Evolutionary conservation across 805 yeast species (phyloP).

Genomic region (Metschnikowia santaceciliae): DNA sequence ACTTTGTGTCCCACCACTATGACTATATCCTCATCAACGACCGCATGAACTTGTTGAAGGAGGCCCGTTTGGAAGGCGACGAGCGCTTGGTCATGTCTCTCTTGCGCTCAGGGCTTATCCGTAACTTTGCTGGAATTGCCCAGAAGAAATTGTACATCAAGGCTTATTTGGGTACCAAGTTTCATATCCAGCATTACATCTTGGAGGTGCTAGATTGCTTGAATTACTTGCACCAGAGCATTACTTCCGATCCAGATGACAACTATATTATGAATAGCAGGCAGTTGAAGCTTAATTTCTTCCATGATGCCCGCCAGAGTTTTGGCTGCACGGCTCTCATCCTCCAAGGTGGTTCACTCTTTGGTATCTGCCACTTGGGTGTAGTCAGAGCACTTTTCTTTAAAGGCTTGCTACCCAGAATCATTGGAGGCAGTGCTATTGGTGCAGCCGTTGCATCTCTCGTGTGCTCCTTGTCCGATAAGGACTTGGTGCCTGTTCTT

Average conservation of each 20-base stretch:
- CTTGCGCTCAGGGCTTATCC: conserved; percentile 74
- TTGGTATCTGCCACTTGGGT: conserved; percentile 92
- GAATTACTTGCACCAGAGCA: conserved; percentile 50
- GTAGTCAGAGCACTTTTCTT: conserved; percentile 80
- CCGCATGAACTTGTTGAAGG: conserved; percentile 56
- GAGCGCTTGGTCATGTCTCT: conserved; percentile 56
- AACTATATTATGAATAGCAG: conserved; percentile 42
- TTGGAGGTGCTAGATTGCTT: conserved; percentile 70
- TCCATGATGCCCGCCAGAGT: conserved; percentile 81
- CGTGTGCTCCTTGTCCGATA: conserved; percentile 68
- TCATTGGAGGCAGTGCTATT: conserved; percentile 87
- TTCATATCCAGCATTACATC: conserved; percentile 82
- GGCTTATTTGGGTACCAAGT: conserved; percentile 84
- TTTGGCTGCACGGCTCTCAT: conserved; percentile 88
- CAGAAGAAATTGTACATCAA: conserved; percentile 74
- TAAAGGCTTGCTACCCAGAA: conserved; percentile 73
- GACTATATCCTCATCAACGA: conserved; percentile 82
- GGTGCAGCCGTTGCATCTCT: conserved; percentile 92
- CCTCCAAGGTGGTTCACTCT: conserved; percentile 91
- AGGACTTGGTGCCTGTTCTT: conserved; percentile 52
- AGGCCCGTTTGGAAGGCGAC: conserved; percentile 60
- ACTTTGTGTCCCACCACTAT: conserved; percentile 74
- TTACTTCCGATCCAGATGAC: conserved; percentile 25
- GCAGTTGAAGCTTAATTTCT: conserved; percentile 67
- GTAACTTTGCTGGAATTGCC: conserved; percentile 91